Percentiles rank a stretch among this genome's conserved stretches.
These are phyloP conservation scores for Dacryopinax primogenitus DNA, from an alignment of 768 basidiomycete species.

Conservation along the genomic window DNA sequence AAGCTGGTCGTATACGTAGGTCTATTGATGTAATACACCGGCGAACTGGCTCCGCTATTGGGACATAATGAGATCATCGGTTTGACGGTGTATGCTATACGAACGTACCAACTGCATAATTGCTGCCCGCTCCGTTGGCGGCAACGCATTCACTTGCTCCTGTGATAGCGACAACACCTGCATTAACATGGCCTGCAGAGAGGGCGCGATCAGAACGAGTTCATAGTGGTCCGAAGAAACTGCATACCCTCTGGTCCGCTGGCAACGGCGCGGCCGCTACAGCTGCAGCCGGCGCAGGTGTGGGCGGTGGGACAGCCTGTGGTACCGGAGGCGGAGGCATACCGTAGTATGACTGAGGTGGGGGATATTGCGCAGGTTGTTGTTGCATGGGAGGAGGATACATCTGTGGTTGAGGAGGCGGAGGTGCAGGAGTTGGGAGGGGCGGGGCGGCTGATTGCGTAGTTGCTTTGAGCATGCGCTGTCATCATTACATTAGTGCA, in stretches of 20 bases:
- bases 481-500: slow-evolving; percentile 16
- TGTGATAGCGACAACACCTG: slow-evolving; percentile 72
- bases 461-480: slow-evolving; percentile 40
- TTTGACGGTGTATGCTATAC: not conserved
- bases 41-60: slow-evolving; percentile 9
- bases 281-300: slow-evolving; percentile 25
- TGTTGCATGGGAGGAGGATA: slow-evolving; percentile 21
- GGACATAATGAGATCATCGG: slow-evolving; percentile 8
- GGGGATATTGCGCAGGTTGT: slow-evolving; percentile 27
- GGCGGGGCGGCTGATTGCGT: slow-evolving; percentile 12
- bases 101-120: slow-evolving; percentile 66
- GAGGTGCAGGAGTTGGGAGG: slow-evolving; percentile 16
- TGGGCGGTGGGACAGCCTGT: slow-evolving; percentile 24
- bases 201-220: slow-evolving; percentile 17
- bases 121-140: slow-evolving; percentile 62
- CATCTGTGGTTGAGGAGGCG: slow-evolving; percentile 22
- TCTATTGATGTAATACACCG: slow-evolving; percentile 9
- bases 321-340: slow-evolving; percentile 23
- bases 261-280: slow-evolving; percentile 22
- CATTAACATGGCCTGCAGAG: slow-evolving; percentile 58
- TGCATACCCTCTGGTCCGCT: slow-evolving; percentile 40
- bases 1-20: slow-evolving; percentile 9
- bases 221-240: slow-evolving; percentile 16
- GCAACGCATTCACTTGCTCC: slow-evolving; percentile 71
- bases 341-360: slow-evolving; percentile 21